phyloP scores from a whole-genome alignment of 2,329 filamentous ascomycete species.

The Eurotiales sp. region DNA sequence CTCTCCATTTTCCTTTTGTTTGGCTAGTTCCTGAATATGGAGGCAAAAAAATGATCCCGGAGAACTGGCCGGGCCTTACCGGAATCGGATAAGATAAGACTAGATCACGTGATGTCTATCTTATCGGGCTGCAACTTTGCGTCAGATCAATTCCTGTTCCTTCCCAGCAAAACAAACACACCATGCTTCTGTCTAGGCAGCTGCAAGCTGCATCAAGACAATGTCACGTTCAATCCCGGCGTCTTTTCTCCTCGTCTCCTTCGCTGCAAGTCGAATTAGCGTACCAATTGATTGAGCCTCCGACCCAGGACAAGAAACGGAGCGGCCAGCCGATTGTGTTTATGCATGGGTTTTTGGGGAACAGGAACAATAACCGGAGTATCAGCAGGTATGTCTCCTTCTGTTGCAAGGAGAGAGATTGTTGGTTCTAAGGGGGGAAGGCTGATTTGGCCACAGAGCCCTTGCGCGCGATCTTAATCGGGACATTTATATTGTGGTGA shows the following conservation, averaged over 20 bases:
- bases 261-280: slow-evolving; percentile 27
- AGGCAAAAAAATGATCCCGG: too few relatives aligned
- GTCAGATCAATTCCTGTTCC: neutral
- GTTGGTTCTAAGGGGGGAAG: neutral
- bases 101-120: neutral
- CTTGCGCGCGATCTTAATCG: slow-evolving; percentile 76
- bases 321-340: slow-evolving; percentile 68
- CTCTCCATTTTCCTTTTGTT: too few relatives aligned
- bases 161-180: neutral
- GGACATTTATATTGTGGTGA: slow-evolving; percentile 75
- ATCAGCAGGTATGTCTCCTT: slow-evolving; percentile 76
- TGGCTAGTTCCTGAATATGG: too few relatives aligned
- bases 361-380: slow-evolving; percentile 88
- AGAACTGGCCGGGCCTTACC: too few relatives aligned
- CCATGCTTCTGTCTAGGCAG: neutral
- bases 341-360: slow-evolving; percentile 90
- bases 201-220: neutral
- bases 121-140: neutral
- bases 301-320: slow-evolving; percentile 25
- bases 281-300: slow-evolving; percentile 35
- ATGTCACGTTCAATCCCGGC: neutral
- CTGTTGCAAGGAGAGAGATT: neutral
- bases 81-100: neutral
- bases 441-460: slow-evolving; percentile 50
- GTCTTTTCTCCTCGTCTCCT: slow-evolving; percentile 29